These are phyloP conservation scores for Fusarium marasasianum DNA, from an alignment of 2,329 filamentous ascomycete genomes.

Conservation along the genomic window DNA sequence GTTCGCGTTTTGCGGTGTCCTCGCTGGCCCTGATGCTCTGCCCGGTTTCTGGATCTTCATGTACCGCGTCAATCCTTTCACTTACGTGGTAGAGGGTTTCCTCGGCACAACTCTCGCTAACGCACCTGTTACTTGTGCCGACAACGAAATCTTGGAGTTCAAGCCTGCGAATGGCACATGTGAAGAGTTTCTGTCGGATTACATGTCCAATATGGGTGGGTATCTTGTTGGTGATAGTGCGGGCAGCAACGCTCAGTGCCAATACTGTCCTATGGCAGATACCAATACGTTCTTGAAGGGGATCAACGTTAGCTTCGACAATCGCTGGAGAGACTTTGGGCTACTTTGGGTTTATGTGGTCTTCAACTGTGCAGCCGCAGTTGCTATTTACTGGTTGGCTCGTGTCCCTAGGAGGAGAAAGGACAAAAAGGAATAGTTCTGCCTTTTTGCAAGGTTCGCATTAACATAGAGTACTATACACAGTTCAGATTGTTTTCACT, in stretches of 20 bases:
- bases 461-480: too few species aligned
- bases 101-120: slow-evolving; percentile 71
- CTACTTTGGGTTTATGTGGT: slow-evolving; percentile 62
- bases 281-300: slow-evolving; percentile 48
- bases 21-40: slow-evolving; percentile 66
- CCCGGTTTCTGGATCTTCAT: slow-evolving; percentile 81
- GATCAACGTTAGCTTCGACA: slow-evolving; percentile 55
- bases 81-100: slow-evolving; percentile 75
- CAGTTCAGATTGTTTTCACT: background rate
- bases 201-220: background rate
- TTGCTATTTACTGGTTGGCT: slow-evolving; percentile 59
- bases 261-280: slow-evolving; percentile 52
- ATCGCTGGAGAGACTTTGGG: slow-evolving; percentile 66
- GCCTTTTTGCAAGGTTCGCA: accelerated
- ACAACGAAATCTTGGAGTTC: slow-evolving; percentile 2
- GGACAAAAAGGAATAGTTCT: background rate
- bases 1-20: slow-evolving; percentile 71
- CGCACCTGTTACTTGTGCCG: slow-evolving; percentile 42
- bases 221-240: background rate
- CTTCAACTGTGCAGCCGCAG: slow-evolving; percentile 60
- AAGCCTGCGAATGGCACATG: background rate
- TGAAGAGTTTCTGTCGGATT: background rate
- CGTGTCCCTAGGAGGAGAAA: slow-evolving; percentile 45
- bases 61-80: slow-evolving; percentile 78
- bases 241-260: slow-evolving; percentile 47